A percentile compares a stretch with the other conserved stretches of the same genome.
Conservation (phyloP, 2,329 filamentous ascomycete species). For the Erysiphe pulchra region DNA sequence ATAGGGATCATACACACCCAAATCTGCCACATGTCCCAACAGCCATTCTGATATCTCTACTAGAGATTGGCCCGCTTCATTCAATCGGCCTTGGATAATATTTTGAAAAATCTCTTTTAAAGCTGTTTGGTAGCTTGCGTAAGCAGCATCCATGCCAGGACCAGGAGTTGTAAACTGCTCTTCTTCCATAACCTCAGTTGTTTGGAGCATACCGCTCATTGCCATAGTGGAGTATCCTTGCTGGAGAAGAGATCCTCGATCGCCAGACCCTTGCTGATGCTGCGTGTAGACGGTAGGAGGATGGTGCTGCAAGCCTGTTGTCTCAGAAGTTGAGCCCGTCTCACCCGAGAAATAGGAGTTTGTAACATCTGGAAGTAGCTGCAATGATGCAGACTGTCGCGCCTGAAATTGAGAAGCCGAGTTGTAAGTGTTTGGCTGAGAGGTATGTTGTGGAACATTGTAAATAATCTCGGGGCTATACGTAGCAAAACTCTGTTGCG, state of each 20-base stretch:
- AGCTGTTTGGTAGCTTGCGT: conserved; percentile 36
- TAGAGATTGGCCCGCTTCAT: conserved; percentile 30
- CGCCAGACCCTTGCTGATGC: conserved; percentile 18
- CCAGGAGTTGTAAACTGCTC: conserved; percentile 29
- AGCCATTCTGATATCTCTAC: conserved; percentile 40
- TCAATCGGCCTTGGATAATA: conserved; percentile 30
- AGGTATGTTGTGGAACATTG: conserved; percentile 36
- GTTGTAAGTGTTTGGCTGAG: conserved; percentile 43
- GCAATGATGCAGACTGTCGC: conserved; percentile 52
- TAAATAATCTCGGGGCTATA: conserved; percentile 55
- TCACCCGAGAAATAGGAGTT: conserved; percentile 54
- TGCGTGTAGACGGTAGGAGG: background rate
- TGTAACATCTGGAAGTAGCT: conserved; percentile 47
- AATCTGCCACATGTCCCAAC: conserved; percentile 33
- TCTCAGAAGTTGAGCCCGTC: conserved; percentile 31
- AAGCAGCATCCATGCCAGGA: conserved; percentile 35
- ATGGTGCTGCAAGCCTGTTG: conserved; percentile 22
- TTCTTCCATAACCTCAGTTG: conserved; percentile 24
- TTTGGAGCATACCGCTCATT: conserved; percentile 22
- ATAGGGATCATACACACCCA: conserved; percentile 26
- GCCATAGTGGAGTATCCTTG: conserved; percentile 24
- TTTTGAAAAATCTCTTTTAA: conserved; percentile 35
- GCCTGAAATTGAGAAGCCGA: conserved; percentile 43
- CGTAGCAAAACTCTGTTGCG: conserved; percentile 22
- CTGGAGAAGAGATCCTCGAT: background rate